phyloP scores from a whole-genome alignment of 768 basidiomycete genomes.

The Russula sp. region DNA sequence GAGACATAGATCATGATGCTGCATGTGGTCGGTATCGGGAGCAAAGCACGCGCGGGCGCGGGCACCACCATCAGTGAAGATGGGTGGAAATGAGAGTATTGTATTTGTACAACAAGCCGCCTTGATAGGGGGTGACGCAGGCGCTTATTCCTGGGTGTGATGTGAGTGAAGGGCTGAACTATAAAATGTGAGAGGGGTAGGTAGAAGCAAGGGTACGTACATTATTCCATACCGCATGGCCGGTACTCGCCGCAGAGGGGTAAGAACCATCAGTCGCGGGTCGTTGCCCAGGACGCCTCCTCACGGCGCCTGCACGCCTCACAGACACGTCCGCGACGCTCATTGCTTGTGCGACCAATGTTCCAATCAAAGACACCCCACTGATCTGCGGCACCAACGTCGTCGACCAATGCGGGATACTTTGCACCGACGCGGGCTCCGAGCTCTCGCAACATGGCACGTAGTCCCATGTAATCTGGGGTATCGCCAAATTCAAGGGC shows the following conservation, averaged over 20 bases:
- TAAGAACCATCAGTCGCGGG: constrained; percentile 10
- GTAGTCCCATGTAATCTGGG: constrained; percentile 80
- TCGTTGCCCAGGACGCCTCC: constrained; percentile 19
- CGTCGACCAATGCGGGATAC: constrained; percentile 15
- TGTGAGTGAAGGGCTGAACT: constrained; percentile 2
- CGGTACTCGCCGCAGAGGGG: background rate
- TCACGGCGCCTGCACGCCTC: constrained; percentile 20
- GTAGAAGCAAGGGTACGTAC: background rate
- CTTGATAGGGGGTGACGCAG: constrained; percentile 11
- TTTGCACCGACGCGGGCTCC: constrained; percentile 23
- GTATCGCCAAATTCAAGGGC: constrained; percentile 82
- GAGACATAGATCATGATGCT: constrained; percentile 13
- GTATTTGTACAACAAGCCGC: constrained; percentile 5
- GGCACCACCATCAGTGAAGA: constrained; percentile 5
- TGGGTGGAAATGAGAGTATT: background rate
- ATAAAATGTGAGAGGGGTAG: background rate
- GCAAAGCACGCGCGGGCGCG: background rate
- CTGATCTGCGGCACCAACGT: constrained; percentile 5
- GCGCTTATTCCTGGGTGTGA: constrained; percentile 16
- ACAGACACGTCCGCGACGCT: constrained; percentile 18
- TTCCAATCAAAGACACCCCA: constrained; percentile 23
- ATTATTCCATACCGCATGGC: constrained; percentile 18
- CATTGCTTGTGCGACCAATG: constrained; percentile 11
- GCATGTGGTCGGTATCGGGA: constrained; percentile 10
- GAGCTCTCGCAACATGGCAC: constrained; percentile 57